Evolutionary conservation across 2,329 filamentous ascomycete genomes (phyloP), one percentile per base, ranked within the genome.

Genomic region (Aspergillus pseudonomiae): DNA sequence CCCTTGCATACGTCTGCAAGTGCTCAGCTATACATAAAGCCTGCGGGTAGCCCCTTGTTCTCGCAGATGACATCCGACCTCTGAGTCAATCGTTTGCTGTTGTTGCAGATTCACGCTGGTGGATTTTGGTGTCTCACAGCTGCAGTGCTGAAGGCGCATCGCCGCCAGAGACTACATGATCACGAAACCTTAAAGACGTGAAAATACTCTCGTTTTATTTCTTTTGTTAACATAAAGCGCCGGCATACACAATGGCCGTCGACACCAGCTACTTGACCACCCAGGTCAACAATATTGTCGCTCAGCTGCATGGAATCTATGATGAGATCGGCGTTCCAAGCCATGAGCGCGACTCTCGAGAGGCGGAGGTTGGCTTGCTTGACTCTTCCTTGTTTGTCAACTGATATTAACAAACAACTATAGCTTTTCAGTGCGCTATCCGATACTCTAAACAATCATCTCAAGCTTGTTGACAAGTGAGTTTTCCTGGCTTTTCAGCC

Each of bases 251-350:
- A 43, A 81, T 80, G 79, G 74, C 77, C 60, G 96, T 97, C 89
- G 94, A 97, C 81, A 93, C 94, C 63, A 92, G 91, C 78, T 96
- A 96, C 79, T 85, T 98, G 76, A 91, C 93, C 72, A 93, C 96
- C 78, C 95, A 98, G 87, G 92, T 99, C 81, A 95, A 93, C 70
- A 93, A 88, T 73, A 97, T 97, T 75, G 93, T 98, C 77, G 88
- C 88, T 78, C 93, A 97, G 80, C 86, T 99, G 65, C 94, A 98
- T 80, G 91, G 91, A 68, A 87, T 98, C 63, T 99, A 97, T 75
- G 95, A 99, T 78, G 94, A 99, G 77, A 99, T 99, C 74, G 95
- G 95, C 63, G 91, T 99, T n/a, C 88, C 94, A 32, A 88, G 83
- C 74, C 93, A 97, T 88, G 95, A 98, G 79, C 91, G 95, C 74